These are phyloP conservation scores for Craterostigma plantagineum DNA, from an alignment of 257 asterid species.

Conservation along the genomic window DNA sequence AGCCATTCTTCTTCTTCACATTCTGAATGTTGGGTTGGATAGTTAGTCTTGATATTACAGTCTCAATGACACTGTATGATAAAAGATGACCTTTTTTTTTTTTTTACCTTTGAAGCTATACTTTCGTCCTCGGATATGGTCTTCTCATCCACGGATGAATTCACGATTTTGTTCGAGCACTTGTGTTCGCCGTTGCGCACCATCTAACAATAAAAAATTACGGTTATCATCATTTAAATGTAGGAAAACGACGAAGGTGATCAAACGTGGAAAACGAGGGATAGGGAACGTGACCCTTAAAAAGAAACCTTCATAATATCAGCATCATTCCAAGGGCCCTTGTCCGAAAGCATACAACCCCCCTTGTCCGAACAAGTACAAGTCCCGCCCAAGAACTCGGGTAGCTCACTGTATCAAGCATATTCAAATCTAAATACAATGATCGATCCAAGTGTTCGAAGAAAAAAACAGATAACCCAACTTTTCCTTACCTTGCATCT, in stretches of 20 bases:
- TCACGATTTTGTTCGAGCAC: slow-evolving; percentile 36
- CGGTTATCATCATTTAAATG: too few species aligned
- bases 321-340: slow-evolving; percentile 91
- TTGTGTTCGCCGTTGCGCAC: slow-evolving; percentile 74
- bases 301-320: slow-evolving; percentile 78
- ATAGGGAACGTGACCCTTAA: too few species aligned
- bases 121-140: slow-evolving; percentile 31
- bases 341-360: slow-evolving; percentile 85
- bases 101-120: slow-evolving; percentile 1
- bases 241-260: too few species aligned
- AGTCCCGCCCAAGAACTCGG: slow-evolving; percentile 92
- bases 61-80: too few species aligned
- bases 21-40: too few species aligned
- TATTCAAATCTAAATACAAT: background rate
- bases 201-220: slow-evolving; percentile 25
- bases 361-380: slow-evolving; percentile 87
- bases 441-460: background rate
- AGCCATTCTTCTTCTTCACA: too few species aligned
- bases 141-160: slow-evolving; percentile 34
- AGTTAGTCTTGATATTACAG: too few species aligned
- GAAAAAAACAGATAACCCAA: background rate
- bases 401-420: slow-evolving; percentile 63
- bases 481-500: slow-evolving; percentile 52
- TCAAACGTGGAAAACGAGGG: too few species aligned
- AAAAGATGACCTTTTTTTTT: background rate